Evolutionary conservation across 768 basidiomycete genomes (phyloP), one percentile per base, ranked within the genome.

Genomic region (Ephemerocybe angulata): DNA sequence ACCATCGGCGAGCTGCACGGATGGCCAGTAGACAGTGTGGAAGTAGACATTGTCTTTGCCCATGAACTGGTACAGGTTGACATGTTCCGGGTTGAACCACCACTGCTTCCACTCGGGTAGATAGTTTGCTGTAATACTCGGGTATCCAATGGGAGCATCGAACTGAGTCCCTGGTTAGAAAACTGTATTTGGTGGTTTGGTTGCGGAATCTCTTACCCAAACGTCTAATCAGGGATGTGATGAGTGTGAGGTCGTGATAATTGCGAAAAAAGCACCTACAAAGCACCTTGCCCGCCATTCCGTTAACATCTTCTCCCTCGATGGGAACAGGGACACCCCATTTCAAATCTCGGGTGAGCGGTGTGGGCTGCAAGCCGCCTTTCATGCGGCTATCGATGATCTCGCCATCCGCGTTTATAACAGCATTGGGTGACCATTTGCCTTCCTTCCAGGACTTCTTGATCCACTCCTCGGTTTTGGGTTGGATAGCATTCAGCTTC

Each of bases 31-130:
- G 37, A 99, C 84, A 0, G 93, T 93, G 70, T 99, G 97, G 83
- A 99, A 99, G 71, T 96, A 98, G 48, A 95, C 93, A 58, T 94
- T 98, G 68, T 98, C 96, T 75, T 99, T 99, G 67, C 97, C 97
- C 97, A 99, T 99, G 78, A 99, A 99, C 70, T 99, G 96, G 74
- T 93, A 97, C 49, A 98, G 76, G 62, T 83, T 79, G 55, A 99
- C 94, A 62, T 98, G 79, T 61, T 91, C 78, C 1, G 88, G 89
- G 65, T 95, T 88, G 65, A 89, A 85, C 97, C 97, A 99, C 97
- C 97, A 99, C 68, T 85, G 80, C 70, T 87, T 85, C 97, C 97
- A 99, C 59, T 97, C 88, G 19, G 88, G 76, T 31, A 92, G 96
- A 75, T 95, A 94, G 66, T 87, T 89, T 50, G 94, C 93, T 1